A percentile compares a stretch with the other conserved stretches of the same genome.
phyloP scores from a whole-genome alignment of 305 asterid species.

The Striga hermonthica region DNA sequence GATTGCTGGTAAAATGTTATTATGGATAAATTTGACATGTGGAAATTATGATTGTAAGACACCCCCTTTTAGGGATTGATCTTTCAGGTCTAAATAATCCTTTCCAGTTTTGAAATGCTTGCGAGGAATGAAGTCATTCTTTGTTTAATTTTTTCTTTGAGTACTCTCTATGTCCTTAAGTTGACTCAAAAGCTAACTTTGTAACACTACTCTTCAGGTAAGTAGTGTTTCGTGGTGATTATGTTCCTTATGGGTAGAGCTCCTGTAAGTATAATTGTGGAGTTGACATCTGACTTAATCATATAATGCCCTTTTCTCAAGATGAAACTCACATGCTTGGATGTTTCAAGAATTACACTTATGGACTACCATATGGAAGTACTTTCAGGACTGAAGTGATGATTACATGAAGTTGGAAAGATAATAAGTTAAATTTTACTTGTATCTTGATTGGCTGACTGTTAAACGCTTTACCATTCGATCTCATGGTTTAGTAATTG shows the following conservation, averaged over 20 bases:
- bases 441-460: background rate
- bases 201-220: background rate
- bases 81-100: background rate
- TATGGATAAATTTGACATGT: background rate
- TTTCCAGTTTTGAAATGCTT: background rate
- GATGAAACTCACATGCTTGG: background rate
- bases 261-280: background rate
- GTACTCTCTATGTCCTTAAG: background rate
- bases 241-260: background rate
- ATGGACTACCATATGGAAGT: background rate
- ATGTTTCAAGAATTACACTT: background rate
- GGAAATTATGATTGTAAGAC: slow-evolving; percentile 5
- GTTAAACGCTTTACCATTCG: background rate
- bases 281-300: background rate
- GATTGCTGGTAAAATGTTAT: background rate
- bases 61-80: slow-evolving; percentile 4
- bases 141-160: background rate
- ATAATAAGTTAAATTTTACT: background rate
- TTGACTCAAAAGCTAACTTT: background rate
- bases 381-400: background rate
- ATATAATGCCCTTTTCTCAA: background rate
- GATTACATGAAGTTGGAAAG: background rate
- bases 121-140: background rate
- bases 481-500: background rate
- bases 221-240: background rate